phyloP scores from a whole-genome alignment of 2,329 filamentous ascomycete genomes.

The Diaporthe sp. region DNA sequence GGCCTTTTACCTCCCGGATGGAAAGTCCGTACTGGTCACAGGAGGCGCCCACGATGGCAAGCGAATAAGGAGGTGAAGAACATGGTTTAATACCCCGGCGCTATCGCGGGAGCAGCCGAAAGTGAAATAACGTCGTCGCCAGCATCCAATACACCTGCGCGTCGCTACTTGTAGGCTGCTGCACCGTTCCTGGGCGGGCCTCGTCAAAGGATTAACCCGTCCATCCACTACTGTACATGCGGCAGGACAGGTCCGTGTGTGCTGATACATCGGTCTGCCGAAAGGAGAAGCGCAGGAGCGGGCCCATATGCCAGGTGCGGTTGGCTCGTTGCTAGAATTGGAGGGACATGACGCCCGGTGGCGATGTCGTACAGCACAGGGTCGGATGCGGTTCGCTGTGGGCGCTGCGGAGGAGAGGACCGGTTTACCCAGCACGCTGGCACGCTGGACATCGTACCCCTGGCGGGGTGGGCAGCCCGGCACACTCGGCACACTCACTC shows the following conservation, averaged over 20 bases:
- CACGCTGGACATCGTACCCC: not conserved
- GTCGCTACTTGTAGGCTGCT: not conserved
- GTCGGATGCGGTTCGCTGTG: not conserved
- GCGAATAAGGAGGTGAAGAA: not conserved
- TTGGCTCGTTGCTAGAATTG: not conserved
- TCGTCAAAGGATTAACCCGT: not conserved
- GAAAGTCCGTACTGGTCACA: not conserved
- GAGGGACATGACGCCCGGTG: not conserved
- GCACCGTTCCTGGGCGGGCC: not conserved
- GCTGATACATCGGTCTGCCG: not conserved
- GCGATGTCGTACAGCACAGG: constrained; percentile 1
- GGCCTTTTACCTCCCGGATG: not conserved
- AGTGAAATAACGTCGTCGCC: not conserved
- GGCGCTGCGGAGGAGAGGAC: too few species aligned
- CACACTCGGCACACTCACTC: constrained; percentile 5
- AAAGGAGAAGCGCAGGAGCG: not conserved
- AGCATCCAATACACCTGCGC: not conserved
- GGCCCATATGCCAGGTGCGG: not conserved
- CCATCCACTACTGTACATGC: not conserved
- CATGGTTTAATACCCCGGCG: not conserved
- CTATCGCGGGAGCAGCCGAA: constrained; percentile 25
- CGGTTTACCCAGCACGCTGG: too few species aligned
- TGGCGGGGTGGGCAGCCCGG: not conserved
- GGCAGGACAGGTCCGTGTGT: not conserved
- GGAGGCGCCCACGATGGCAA: not conserved